Evolutionary conservation across 148 eudicot genomes (phyloP), one percentile per base, ranked within the genome.

Genomic region (Rhododendron molle): DNA sequence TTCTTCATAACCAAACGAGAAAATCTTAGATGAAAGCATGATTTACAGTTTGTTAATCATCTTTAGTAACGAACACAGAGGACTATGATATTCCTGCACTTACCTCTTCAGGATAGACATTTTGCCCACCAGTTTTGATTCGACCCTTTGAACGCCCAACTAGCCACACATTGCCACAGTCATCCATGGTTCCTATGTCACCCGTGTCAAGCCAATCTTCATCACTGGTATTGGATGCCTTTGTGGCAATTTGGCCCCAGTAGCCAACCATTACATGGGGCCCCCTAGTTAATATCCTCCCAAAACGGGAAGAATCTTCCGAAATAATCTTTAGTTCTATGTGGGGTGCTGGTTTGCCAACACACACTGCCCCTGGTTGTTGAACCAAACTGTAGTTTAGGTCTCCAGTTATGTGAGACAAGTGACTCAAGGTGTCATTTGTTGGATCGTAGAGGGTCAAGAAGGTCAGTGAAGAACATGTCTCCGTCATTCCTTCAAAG

Each of bases 91-190:
- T 43, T 18, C 38, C 44, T 13, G 86, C 15, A 36, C 81, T 69
- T 89, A 92, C 98, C 98, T 97, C 98, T 90, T 94, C 98, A 52
- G 99, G 99, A 79, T 97, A 97, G 20, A 97, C 91, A 87, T 94
- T 97, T 83, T 95, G 98, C 50, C 99, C 99, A 62, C 98, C 99
- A 76, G 96, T 95, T 88, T 97, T 97, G 88, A 97, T 97, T 73
- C 95, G 86, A 71, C 94, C 98, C 84, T 92, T 95, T 6, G 82
- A 79, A 34, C 99, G 98, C 74, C 99, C 99, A 84, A 94, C 84
- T 49, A 97, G 96, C 98, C 98, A 97, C 34, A 97, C 36, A 76
- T 97, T 93, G 73, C 98, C 98, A 76, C 26, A 58, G 43, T 86
- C 88, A 84, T 97, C 99, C 44, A 95, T 88, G 28, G 83, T 86